A percentile compares a stretch with the other conserved stretches of the same genome.
Evolutionary conservation across 139 green algal species (phyloP).

Genomic region (Chlorella sp.): DNA sequence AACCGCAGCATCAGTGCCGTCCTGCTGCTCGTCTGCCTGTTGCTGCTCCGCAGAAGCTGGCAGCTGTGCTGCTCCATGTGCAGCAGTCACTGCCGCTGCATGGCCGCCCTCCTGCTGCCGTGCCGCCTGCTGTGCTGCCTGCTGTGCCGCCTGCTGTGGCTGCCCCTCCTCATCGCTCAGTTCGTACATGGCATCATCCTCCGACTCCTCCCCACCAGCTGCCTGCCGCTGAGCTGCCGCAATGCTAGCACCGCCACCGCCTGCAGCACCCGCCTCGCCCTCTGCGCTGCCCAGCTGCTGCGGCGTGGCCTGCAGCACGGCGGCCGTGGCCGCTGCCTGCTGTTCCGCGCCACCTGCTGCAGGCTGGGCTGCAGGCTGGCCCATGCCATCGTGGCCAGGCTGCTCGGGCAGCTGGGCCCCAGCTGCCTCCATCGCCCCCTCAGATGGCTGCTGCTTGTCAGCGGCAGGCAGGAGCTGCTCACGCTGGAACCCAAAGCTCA

Average conservation of each 20-base stretch:
- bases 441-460: neutral
- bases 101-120: neutral
- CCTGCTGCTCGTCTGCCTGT: neutral
- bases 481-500: slow-evolving; percentile 35
- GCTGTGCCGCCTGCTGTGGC: neutral
- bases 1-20: neutral
- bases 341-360: neutral
- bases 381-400: neutral
- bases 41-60: neutral
- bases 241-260: neutral
- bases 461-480: neutral
- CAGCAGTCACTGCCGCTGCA: neutral
- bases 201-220: neutral
- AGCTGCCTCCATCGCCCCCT: neutral
- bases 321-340: neutral
- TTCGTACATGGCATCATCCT: slow-evolving; percentile 26
- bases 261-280: neutral
- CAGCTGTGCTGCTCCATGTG: neutral
- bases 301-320: slow-evolving; percentile 16
- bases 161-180: slow-evolving; percentile 18
- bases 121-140: neutral
- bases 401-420: neutral
- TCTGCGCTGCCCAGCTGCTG: neutral
- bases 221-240: neutral
- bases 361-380: neutral